A percentile compares a stretch with the other conserved stretches of the same genome.
Conservation (phyloP, 768 basidiomycete genomes). For the Hygrophorus pudorinus region DNA sequence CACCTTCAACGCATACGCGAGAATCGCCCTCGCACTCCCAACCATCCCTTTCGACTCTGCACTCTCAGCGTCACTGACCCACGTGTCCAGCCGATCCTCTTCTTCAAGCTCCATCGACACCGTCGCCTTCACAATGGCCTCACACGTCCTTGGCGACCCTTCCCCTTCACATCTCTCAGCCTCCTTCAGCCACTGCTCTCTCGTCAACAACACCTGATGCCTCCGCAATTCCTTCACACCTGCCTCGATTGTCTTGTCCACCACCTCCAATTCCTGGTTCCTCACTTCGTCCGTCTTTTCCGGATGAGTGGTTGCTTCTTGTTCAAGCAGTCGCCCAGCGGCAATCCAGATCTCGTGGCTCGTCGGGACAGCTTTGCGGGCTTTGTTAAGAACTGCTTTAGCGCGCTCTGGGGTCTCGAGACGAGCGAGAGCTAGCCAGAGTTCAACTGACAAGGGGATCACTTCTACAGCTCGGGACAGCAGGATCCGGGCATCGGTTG, state of each 20-base stretch:
- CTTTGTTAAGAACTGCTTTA: constrained; percentile 90
- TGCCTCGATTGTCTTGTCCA: constrained; percentile 84
- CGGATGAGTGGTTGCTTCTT: constrained; percentile 43
- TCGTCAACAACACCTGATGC: constrained; percentile 75
- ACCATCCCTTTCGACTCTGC: constrained; percentile 66
- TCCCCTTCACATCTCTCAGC: constrained; percentile 87
- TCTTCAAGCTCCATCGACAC: constrained; percentile 92
- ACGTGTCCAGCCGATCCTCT: constrained; percentile 82
- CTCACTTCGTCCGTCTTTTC: constrained; percentile 39
- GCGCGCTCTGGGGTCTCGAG: constrained; percentile 89
- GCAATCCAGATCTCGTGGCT: constrained; percentile 99
- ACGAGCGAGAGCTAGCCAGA: constrained; percentile 97
- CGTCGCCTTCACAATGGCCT: constrained; percentile 93
- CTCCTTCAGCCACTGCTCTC: constrained; percentile 96
- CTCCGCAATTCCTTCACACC: constrained; percentile 71
- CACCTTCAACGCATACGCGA: constrained; percentile 85
- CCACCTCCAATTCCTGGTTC: constrained; percentile 55
- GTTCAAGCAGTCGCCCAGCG: constrained; percentile 85
- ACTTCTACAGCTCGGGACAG: constrained; percentile 94
- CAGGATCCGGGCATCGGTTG: constrained; percentile 83
- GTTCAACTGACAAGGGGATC: constrained; percentile 89
- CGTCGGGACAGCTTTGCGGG: constrained; percentile 88
- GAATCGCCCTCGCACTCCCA: constrained; percentile 77
- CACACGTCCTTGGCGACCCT: constrained; percentile 76
- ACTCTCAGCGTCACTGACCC: constrained; percentile 86